phyloP scores from a whole-genome alignment of 345 rosid species.

The Salix brachista region DNA sequence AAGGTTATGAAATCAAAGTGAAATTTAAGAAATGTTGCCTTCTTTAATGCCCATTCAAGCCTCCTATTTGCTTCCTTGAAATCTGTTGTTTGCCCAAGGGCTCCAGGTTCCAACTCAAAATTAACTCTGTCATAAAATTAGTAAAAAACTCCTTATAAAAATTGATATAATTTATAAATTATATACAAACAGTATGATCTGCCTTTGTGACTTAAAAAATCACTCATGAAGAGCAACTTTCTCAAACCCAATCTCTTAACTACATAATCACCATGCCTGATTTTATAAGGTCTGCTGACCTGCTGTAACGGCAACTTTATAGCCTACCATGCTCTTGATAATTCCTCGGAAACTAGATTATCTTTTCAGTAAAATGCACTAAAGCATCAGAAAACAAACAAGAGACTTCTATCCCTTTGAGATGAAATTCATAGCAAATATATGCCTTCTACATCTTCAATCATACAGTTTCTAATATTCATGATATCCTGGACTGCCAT shows the following conservation, averaged over 20 bases:
- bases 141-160: neutral
- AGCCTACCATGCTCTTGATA: neutral
- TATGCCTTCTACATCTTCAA: neutral
- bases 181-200: neutral
- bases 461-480: neutral
- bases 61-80: slow-evolving; percentile 80
- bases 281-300: neutral
- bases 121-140: slow-evolving; percentile 50
- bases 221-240: neutral
- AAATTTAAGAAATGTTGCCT: slow-evolving; percentile 40
- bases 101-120: slow-evolving; percentile 83
- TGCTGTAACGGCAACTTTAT: neutral
- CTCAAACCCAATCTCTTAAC: neutral
- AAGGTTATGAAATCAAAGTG: neutral
- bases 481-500: neutral
- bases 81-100: slow-evolving; percentile 82
- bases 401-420: neutral
- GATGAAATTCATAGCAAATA: neutral
- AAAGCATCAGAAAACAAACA: neutral
- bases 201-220: neutral
- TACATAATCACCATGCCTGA: neutral
- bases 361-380: neutral
- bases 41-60: slow-evolving; percentile 91
- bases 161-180: neutral
- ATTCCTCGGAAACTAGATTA: neutral